phyloP scores from a whole-genome alignment of 2,329 filamentous ascomycete genomes.

The Arthrobotrys iridis region DNA sequence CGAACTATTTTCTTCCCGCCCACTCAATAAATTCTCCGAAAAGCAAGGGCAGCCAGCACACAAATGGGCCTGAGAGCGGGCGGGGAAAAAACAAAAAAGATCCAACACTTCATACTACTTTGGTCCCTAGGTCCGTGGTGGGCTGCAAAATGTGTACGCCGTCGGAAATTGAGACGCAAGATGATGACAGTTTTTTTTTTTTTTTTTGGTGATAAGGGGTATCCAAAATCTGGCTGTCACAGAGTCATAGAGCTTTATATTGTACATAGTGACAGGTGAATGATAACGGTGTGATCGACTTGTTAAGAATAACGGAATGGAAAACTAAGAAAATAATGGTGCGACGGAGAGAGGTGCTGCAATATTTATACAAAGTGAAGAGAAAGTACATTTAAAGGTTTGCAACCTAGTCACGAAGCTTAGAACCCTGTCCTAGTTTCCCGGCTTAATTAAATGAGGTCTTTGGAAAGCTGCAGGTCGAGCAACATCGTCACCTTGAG shows the following conservation, averaged over 20 bases:
- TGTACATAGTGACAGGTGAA: background rate
- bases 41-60: conserved; percentile 43
- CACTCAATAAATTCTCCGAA: conserved; percentile 55
- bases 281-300: background rate
- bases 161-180: conserved; percentile 28
- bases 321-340: background rate
- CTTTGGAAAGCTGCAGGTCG: conserved; percentile 44
- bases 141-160: conserved; percentile 26
- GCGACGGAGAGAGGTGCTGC: conserved; percentile 14
- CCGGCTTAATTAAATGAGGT: conserved; percentile 51
- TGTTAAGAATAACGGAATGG: background rate
- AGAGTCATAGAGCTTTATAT: background rate
- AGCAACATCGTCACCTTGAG: conserved; percentile 42
- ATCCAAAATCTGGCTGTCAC: background rate
- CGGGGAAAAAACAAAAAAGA: conserved; percentile 38
- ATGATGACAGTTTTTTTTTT: conserved; percentile 19
- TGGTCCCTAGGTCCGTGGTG: conserved; percentile 36
- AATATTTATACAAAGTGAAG: conserved; percentile 46
- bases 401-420: conserved; percentile 18
- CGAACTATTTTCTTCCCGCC: conserved; percentile 41
- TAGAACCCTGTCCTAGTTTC: conserved; percentile 45
- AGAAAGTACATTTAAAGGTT: conserved; percentile 43
- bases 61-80: conserved; percentile 22
- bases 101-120: conserved; percentile 44
- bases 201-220: conserved; percentile 18